Percentiles rank a stretch among this genome's conserved stretches.
Evolutionary conservation across 2,329 filamentous ascomycete genomes (phyloP).

Genomic region (Pseudopyricularia javanii): DNA sequence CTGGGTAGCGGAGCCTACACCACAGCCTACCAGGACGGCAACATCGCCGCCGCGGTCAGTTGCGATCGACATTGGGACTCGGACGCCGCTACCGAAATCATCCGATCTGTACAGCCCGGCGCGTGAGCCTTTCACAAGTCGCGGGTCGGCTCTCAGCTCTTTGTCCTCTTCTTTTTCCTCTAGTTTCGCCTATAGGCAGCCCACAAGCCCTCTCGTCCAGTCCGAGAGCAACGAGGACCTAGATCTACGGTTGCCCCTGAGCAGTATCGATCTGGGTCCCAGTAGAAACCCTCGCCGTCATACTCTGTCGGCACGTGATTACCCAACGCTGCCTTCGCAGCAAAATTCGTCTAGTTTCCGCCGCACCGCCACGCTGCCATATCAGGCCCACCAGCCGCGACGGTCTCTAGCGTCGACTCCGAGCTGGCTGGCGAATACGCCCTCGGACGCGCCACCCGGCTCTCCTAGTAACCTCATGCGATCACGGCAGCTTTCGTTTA

Average conservation of each 20-base stretch:
- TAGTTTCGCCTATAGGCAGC: constrained; percentile 73
- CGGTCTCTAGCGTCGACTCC: constrained; percentile 57
- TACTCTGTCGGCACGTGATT: constrained; percentile 55
- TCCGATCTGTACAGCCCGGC: background rate
- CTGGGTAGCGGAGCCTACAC: constrained; percentile 16
- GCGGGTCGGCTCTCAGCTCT: constrained; percentile 32
- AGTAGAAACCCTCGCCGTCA: constrained; percentile 44
- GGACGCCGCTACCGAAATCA: background rate
- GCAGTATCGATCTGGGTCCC: constrained; percentile 34
- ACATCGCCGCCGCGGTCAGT: constrained; percentile 42
- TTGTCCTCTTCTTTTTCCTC: constrained; percentile 62
- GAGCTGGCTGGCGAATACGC: constrained; percentile 20
- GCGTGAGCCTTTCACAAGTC: background rate
- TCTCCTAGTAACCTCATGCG: constrained; percentile 33
- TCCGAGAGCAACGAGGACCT: constrained; percentile 75
- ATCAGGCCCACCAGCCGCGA: constrained; percentile 68
- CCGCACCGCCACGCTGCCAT: constrained; percentile 50
- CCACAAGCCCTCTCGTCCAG: constrained; percentile 85
- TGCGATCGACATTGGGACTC: background rate
- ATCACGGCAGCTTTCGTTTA: constrained; percentile 56
- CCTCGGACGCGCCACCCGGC: constrained; percentile 30
- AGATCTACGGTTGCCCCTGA: constrained; percentile 44
- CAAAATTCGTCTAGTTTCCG: constrained; percentile 28
- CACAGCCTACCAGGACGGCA: constrained; percentile 25
- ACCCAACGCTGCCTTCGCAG: constrained; percentile 22